Base-by-base conservation (phyloP, 2,329 filamentous ascomycete genomes). In the Penicillium sumatraense region DNA sequence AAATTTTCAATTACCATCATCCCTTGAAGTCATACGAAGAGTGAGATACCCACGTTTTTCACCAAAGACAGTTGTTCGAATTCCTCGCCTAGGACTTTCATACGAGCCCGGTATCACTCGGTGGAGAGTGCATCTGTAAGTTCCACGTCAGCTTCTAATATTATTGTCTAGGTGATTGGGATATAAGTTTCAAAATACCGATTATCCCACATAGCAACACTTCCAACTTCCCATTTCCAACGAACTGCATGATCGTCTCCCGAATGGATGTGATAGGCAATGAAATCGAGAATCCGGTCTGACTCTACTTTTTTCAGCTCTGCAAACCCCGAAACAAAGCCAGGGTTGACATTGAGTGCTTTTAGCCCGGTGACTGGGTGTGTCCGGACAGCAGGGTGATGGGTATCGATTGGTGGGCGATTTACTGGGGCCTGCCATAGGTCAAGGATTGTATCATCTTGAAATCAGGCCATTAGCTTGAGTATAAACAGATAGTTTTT, bases 171-270 rank as follows among this genome's bases (percentile, higher is more conserved):
- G n/a, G n/a, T n/a, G 11, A 40, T 21, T 2, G 18, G 16, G 14
- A 8, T 5, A 40, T 23, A 13, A 20, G 18, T 21, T 40, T 40
- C 7, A 38, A n/a, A 38, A 16, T 47, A 73, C 68, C 76, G 63
- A 57, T 82, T 82, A 51, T 83, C 80, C 80, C 80, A 82, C 66
- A 82, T 78, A 1, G 80, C 80, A 5, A 81, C 76, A 26, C 75
- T 78, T 0, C 80, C 80, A 6, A 78, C 75, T 0, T 72, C 65
- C 80, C 81, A 83, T 56, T 80, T 81, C 73, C 78, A 81, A 2
- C 80, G 69, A 5, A 82, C 79, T 21, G 72, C 73, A 58, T 81
- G 79, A 57, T 82, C 81, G 46, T 81, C 79, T 1, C 78, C 79
- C 0, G 78, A 75, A 58, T 81, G 79, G 24, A 82, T 75, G 58